Evolutionary conservation across 805 yeast genomes (phyloP).

Genomic region (Barnettozyma populi): DNA sequence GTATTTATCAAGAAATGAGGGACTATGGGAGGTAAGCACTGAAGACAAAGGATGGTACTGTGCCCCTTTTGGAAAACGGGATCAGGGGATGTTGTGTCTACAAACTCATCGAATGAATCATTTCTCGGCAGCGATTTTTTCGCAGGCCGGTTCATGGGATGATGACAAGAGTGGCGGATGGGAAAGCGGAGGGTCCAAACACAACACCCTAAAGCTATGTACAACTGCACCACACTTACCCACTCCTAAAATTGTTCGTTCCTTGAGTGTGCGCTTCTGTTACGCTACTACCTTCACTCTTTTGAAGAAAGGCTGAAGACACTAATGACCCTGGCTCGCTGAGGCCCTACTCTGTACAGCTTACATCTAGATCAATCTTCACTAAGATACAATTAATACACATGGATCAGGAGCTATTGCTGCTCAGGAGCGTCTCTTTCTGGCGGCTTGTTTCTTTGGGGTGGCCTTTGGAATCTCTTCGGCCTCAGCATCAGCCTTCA

Average conservation of each 20-base stretch:
- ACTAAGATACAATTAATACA: background rate
- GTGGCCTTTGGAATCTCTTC: background rate
- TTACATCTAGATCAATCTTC: too few relatives aligned
- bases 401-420: background rate
- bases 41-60: background rate
- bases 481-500: background rate
- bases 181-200: background rate
- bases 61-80: background rate
- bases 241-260: too few relatives aligned
- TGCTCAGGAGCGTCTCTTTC: constrained; percentile 9
- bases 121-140: background rate
- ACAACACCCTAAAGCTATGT: too few relatives aligned
- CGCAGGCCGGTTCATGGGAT: background rate
- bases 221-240: too few relatives aligned
- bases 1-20: background rate
- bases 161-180: background rate
- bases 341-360: too few relatives aligned
- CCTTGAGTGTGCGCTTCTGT: too few relatives aligned
- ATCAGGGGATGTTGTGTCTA: background rate
- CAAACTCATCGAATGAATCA: background rate
- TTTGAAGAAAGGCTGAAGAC: too few relatives aligned
- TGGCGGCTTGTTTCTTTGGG: constrained; percentile 6
- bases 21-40: background rate
- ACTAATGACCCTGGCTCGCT: too few relatives aligned
- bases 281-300: too few relatives aligned